phyloP scores from a whole-genome alignment of 2,329 filamentous ascomycete species.

The Aspergillus puulaauensis region DNA sequence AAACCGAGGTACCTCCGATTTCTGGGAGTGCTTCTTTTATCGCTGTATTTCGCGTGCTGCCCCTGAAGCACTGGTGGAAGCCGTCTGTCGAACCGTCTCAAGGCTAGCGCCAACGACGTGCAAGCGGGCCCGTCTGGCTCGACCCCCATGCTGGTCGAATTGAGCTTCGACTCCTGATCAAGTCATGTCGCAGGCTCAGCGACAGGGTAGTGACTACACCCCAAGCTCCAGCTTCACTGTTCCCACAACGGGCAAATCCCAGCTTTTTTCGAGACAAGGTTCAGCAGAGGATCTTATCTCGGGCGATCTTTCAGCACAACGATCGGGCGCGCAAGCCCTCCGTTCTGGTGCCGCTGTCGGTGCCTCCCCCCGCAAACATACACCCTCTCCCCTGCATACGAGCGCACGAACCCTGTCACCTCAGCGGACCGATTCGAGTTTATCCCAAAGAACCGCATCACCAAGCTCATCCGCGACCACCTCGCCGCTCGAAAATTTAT shows the following conservation, averaged over 20 bases:
- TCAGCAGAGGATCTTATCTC: slow-evolving; percentile 31
- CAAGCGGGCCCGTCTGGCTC: slow-evolving; percentile 13
- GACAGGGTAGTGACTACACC: slow-evolving; percentile 29
- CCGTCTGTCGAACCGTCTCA: slow-evolving; percentile 14
- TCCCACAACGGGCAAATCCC: slow-evolving; percentile 10
- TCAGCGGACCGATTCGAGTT: slow-evolving; percentile 20
- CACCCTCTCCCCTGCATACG: slow-evolving; percentile 32
- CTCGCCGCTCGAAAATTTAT: slow-evolving; percentile 22
- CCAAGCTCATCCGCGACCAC: slow-evolving; percentile 24
- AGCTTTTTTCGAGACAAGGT: slow-evolving; percentile 13
- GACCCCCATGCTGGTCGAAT: slow-evolving; percentile 11
- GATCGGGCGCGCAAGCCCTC: slow-evolving; percentile 26
- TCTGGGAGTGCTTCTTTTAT: background rate
- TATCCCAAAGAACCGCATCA: slow-evolving; percentile 28
- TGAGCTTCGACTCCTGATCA: slow-evolving; percentile 19
- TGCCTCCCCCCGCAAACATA: slow-evolving; percentile 27
- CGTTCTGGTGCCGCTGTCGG: slow-evolving; percentile 21
- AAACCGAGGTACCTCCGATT: background rate
- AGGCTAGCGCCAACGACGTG: slow-evolving; percentile 17
- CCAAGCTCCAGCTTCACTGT: slow-evolving; percentile 10
- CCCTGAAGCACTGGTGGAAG: slow-evolving; percentile 15
- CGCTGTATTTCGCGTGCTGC: slow-evolving; percentile 1
- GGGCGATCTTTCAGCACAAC: slow-evolving; percentile 34
- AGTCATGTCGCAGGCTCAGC: slow-evolving; percentile 38
- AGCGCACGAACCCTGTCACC: slow-evolving; percentile 23